phyloP scores from a whole-genome alignment of 352 stramenopile genomes.

The Pythium biforme region DNA sequence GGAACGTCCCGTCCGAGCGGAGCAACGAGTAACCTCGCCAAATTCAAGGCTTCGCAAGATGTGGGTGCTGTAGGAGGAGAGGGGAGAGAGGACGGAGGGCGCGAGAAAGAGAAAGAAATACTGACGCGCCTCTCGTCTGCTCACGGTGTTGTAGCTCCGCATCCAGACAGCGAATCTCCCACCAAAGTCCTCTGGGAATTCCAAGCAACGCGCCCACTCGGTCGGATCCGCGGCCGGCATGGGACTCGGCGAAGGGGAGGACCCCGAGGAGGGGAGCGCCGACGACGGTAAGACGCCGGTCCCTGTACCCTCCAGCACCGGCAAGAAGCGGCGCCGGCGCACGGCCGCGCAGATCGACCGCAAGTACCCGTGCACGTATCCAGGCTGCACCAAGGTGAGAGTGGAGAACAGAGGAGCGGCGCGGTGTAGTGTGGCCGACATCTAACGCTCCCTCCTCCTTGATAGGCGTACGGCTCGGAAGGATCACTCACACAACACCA shows the following conservation, averaged over 20 bases:
- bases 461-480: slow-evolving; percentile 76
- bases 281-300: slow-evolving; percentile 31
- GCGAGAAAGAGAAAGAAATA: not conserved
- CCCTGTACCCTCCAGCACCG: slow-evolving; percentile 37
- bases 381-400: slow-evolving; percentile 59
- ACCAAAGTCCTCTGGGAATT: not conserved
- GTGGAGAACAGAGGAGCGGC: not conserved
- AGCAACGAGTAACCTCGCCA: slow-evolving; percentile 31
- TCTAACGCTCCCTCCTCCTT: not conserved
- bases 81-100: not conserved
- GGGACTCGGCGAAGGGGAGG: not conserved
- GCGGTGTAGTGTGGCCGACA: not conserved
- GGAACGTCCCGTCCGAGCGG: not conserved
- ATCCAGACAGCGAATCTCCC: slow-evolving; percentile 54
- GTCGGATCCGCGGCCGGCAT: slow-evolving; percentile 15
- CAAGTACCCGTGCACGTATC: slow-evolving; percentile 67
- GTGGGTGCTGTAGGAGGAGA: slow-evolving; percentile 24
- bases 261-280: slow-evolving; percentile 5
- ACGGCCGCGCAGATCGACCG: slow-evolving; percentile 80
- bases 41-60: slow-evolving; percentile 60
- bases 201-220: slow-evolving; percentile 29
- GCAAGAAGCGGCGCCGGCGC: slow-evolving; percentile 72
- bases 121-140: slow-evolving; percentile 7
- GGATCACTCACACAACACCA: slow-evolving; percentile 79
- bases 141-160: slow-evolving; percentile 37